A percentile compares a stretch with the other conserved stretches of the same genome.
Evolutionary conservation across 305 asterid species (phyloP).

Genomic region (Fraxinus albicans): DNA sequence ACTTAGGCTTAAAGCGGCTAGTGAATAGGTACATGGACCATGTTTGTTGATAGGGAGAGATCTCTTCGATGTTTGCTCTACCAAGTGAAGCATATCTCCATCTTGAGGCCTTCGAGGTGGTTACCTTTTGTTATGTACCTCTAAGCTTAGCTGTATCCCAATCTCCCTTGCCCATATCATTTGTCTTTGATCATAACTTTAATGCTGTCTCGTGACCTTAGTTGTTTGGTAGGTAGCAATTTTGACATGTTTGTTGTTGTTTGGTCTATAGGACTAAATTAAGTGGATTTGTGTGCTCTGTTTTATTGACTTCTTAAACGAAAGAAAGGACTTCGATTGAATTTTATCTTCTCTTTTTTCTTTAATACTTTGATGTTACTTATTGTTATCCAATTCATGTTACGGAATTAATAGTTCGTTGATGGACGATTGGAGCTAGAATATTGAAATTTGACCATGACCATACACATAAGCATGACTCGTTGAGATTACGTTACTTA

Average conservation of each 20-base stretch:
- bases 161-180: not conserved
- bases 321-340: not conserved
- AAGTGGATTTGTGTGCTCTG: not conserved
- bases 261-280: not conserved
- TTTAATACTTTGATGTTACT: not conserved
- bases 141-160: conserved; percentile 36
- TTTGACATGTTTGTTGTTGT: conserved; percentile 11
- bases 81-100: conserved; percentile 40
- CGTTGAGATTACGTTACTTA: too few relatives aligned
- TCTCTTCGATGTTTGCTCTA: conserved; percentile 22
- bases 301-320: not conserved
- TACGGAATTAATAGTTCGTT: not conserved
- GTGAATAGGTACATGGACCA: conserved; percentile 12
- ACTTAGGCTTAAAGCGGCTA: not conserved
- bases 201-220: conserved; percentile 1
- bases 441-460: not conserved
- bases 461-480: not conserved
- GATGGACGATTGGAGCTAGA: not conserved
- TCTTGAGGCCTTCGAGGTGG: conserved; percentile 38
- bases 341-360: not conserved
- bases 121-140: conserved; percentile 10
- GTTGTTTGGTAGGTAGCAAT: conserved; percentile 32
- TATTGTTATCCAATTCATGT: not conserved
- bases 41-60: conserved; percentile 5
- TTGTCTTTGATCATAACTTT: conserved; percentile 11